A percentile compares a stretch with the other conserved stretches of the same genome.
phyloP scores from a whole-genome alignment of 352 stramenopile genomes.

The Pythium apleroticum region DNA sequence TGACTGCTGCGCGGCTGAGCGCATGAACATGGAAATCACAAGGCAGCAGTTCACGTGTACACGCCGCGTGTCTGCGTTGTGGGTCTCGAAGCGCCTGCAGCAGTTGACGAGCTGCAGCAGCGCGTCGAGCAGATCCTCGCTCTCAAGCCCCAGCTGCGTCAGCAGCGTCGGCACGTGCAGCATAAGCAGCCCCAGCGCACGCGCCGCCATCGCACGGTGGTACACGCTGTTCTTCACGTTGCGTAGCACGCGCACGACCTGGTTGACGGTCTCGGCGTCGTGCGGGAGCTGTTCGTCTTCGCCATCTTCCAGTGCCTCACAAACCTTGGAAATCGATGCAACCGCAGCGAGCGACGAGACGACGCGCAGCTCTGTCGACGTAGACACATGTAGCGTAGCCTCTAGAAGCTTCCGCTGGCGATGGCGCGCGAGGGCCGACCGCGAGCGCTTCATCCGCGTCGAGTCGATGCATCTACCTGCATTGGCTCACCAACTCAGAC shows the following conservation, averaged over 20 bases:
- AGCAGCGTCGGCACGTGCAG: slow-evolving; percentile 36
- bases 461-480: too few relatives aligned
- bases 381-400: slow-evolving; percentile 51
- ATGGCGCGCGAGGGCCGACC: slow-evolving; percentile 54
- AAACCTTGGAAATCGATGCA: slow-evolving; percentile 9
- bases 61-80: slow-evolving; percentile 57
- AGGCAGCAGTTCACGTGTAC: slow-evolving; percentile 85
- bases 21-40: slow-evolving; percentile 84
- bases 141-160: slow-evolving; percentile 51
- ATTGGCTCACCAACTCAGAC: too few relatives aligned
- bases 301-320: slow-evolving; percentile 1
- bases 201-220: slow-evolving; percentile 57
- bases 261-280: slow-evolving; percentile 29
- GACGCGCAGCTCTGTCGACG: slow-evolving; percentile 30
- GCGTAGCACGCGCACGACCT: slow-evolving; percentile 42
- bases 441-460: slow-evolving; percentile 35
- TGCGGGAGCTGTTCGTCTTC: not conserved
- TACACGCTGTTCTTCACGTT: slow-evolving; percentile 75
- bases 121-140: slow-evolving; percentile 68
- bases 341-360: slow-evolving; percentile 35
- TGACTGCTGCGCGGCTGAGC: slow-evolving; percentile 36
- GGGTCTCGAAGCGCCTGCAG: slow-evolving; percentile 44
- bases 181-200: slow-evolving; percentile 67
- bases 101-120: slow-evolving; percentile 70
- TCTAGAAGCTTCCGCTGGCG: slow-evolving; percentile 58